phyloP scores from a whole-genome alignment of 1,284 basidiomycete species.

The Trametes pubescens region DNA sequence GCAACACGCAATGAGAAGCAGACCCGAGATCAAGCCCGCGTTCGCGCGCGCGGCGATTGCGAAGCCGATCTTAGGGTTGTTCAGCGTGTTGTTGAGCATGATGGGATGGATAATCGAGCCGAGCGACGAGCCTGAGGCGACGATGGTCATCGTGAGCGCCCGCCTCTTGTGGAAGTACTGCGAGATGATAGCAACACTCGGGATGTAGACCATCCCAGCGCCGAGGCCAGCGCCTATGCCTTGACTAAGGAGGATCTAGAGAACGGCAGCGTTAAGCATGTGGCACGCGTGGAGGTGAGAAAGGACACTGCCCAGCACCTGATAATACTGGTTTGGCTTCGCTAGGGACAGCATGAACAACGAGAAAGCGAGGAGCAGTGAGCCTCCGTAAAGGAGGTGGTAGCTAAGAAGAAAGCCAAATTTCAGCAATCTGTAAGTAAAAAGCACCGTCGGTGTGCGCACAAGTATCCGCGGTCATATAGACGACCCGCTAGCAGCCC shows the following conservation, averaged over 20 bases:
- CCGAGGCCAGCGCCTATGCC: constrained; percentile 55
- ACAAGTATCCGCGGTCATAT: constrained; percentile 43
- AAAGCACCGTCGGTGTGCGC: too few relatives aligned
- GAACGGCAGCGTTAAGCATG: constrained; percentile 13
- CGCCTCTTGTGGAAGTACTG: constrained; percentile 55
- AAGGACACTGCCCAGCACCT: constrained; percentile 15
- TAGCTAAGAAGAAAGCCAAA: constrained; percentile 14
- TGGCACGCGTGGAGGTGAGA: background rate
- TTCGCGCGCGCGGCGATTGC: constrained; percentile 46
- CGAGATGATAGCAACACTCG: constrained; percentile 48
- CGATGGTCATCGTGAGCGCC: constrained; percentile 58
- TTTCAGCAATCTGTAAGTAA: background rate
- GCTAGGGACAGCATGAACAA: constrained; percentile 46
- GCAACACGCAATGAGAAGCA: constrained; percentile 29
- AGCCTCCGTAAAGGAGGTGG: constrained; percentile 20
- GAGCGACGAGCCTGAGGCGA: constrained; percentile 44
- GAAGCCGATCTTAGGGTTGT: constrained; percentile 49
- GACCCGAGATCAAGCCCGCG: constrained; percentile 22
- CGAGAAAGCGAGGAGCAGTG: constrained; percentile 22
- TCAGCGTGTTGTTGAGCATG: constrained; percentile 55
- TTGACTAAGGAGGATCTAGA: constrained; percentile 38
- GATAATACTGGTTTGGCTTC: constrained; percentile 39
- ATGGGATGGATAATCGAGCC: constrained; percentile 57
- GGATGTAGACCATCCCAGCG: constrained; percentile 52
- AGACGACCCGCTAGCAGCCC: constrained; percentile 42